Evolutionary conservation across 2,329 filamentous ascomycete species (phyloP).

Genomic region (Stromatinia cepivora): DNA sequence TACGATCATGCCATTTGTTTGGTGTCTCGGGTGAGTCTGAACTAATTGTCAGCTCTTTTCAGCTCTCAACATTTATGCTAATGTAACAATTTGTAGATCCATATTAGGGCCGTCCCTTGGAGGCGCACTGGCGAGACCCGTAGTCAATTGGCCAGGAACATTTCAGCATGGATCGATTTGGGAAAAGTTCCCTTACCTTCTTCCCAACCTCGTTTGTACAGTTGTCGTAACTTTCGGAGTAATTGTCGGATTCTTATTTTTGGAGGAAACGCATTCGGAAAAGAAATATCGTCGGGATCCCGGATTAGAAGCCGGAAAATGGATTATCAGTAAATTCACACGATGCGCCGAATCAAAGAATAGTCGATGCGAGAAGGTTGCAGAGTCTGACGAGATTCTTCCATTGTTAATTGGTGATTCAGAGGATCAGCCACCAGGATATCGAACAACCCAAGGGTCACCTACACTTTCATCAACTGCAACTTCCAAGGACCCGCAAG

Average conservation of each 20-base stretch:
- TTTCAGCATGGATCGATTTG: slow-evolving; percentile 77
- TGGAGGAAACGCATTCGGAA: slow-evolving; percentile 90
- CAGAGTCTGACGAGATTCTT: slow-evolving; percentile 47
- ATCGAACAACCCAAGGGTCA: slow-evolving; percentile 61
- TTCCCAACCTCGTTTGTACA: slow-evolving; percentile 89
- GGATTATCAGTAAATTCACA: slow-evolving; percentile 53
- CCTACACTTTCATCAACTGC: slow-evolving; percentile 48
- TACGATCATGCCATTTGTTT: slow-evolving; percentile 96
- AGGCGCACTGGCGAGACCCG: slow-evolving; percentile 84
- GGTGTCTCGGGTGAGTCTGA: slow-evolving; percentile 79
- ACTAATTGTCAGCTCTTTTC: slow-evolving; percentile 21
- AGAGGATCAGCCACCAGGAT: slow-evolving; percentile 66
- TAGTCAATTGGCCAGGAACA: slow-evolving; percentile 72
- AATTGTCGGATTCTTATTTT: slow-evolving; percentile 75
- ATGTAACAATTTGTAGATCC: slow-evolving; percentile 54
- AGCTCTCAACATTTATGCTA: slow-evolving; percentile 17
- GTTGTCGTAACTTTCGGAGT: slow-evolving; percentile 75
- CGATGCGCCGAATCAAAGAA: slow-evolving; percentile 39
- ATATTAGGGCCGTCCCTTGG: slow-evolving; percentile 92
- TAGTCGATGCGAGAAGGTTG: slow-evolving; percentile 43
- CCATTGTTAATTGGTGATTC: slow-evolving; percentile 56
- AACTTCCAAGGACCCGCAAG: slow-evolving; percentile 42
- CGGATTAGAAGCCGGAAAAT: slow-evolving; percentile 74
- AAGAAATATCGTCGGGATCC: slow-evolving; percentile 75
- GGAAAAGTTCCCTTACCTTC: slow-evolving; percentile 83